Base-by-base conservation (phyloP, 1,139 yeast genomes). In the Arxiozyma bovina region DNA sequence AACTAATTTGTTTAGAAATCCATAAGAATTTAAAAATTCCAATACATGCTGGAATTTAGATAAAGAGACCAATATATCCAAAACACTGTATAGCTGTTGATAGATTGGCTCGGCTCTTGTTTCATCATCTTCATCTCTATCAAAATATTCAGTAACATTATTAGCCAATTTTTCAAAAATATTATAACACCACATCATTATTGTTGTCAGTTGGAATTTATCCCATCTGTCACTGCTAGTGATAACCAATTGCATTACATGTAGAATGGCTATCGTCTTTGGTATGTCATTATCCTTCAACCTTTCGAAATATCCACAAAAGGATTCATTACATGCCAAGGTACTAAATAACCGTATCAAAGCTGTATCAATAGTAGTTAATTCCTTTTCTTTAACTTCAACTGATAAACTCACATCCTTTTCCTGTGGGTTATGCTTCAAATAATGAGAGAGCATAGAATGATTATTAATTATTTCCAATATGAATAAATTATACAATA, bases 161-260 rank as follows among this genome's bases (percentile, higher is more conserved):
- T 50, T 38, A 2, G 63, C 52, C 0, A 66, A 53, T 5, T 60
- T 55, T 44, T 69, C 68, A 56, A 75, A 77, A 45, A 77, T 62
- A 27, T 76, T 77, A 57, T 72, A 71, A 20, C 73, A 65, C 89
- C 90, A 84, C 0, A 81, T 72, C 53, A 83, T 69, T 17, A 84
- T 71, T 1, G 77, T 77, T 0, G 79, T 75, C 12, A 81, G 61
- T 56, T 82, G 74, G 52, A 73, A 74, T 50, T 77, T 77, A 54
- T 76, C 74, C 87, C 87, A 83, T 34, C 70, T 71, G 11, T 75
- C 78, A 53, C 71, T 76, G 45, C 80, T 76, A 0, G 85, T 77
- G 1, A 78, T 67, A 0, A 79, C 63, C 1, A 78, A 60, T 57
- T 78, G 81, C 5, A 74, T 61, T 5, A 72, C 61, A 52, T 68